Evolutionary conservation across 2,329 filamentous ascomycete genomes (phyloP), one percentile per base, ranked within the genome.

Genomic region (Parafenestella ontariensis): DNA sequence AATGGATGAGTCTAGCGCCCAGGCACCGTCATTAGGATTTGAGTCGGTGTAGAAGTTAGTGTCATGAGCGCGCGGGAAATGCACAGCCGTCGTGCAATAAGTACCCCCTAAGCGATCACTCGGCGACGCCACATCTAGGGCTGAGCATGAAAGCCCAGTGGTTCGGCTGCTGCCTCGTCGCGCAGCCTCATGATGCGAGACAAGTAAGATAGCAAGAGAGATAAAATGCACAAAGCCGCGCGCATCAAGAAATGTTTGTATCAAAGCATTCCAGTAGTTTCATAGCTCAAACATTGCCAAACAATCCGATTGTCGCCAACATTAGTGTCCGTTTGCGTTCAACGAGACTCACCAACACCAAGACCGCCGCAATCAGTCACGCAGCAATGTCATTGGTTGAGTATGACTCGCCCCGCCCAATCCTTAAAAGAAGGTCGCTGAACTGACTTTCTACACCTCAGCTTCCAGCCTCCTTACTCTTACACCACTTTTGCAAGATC

Each of bases 401-500:
- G 53, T 58, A 56, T 18, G 45, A 43, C 43, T 17, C 39, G 39
- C 58, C 58, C 61, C 53, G 59, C 53, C 13, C 34, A 44, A 41
- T 40, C 1, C 31, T 29, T 23, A 51, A 52, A 50, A 43, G 29
- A 51, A 37, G 47, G 13, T 34, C 29, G 41, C 26, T 24, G 34
- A 23, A 53, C 46, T 56, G 29, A 56, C 52, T 37, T 52, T n/a
- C 26, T 26, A 49, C 21, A 20, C 31, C n/a, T 40, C 54, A 62
- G 56, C 54, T 54, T 49, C 49, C 55, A 66, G 42, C 51, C 52
- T 47, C 49, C 52, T 17, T 58, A 42, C 55, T 48, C 54, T 24
- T 59, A 44, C 57, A 53, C 41, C 49, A 54, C 20, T 17, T 37
- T 52, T 37, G 26, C 53, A 13, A 41, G 52, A 54, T 52, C 53